A percentile compares a stretch with the other conserved stretches of the same genome.
phyloP scores from a whole-genome alignment of 2,329 filamentous ascomycete species.

The Aspergillus transmontanensis region DNA sequence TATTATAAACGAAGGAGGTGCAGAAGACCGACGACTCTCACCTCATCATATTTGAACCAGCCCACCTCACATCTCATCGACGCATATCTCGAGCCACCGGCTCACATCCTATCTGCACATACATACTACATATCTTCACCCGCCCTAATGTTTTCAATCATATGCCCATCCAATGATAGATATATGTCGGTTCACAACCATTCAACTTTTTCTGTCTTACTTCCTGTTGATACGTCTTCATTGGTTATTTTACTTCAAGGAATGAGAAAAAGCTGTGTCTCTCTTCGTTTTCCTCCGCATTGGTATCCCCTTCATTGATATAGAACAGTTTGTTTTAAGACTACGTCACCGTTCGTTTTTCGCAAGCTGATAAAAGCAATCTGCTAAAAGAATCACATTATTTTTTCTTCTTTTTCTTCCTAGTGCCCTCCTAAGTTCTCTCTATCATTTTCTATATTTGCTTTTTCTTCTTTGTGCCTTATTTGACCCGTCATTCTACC shows the following conservation, averaged over 20 bases:
- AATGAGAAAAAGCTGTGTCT: conserved; percentile 22
- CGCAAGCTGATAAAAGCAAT: background rate
- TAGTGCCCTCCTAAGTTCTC: background rate
- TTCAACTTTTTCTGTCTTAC: conserved; percentile 22
- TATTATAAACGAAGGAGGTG: conserved; percentile 6
- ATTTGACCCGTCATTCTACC: conserved; percentile 13
- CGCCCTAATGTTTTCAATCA: conserved; percentile 25
- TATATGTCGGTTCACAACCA: conserved; percentile 31
- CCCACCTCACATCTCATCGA: background rate
- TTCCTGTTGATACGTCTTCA: conserved; percentile 25
- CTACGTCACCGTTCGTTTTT: background rate
- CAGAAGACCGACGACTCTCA: conserved; percentile 2
- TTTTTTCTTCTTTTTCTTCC: conserved; percentile 16
- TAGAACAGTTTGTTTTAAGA: background rate
- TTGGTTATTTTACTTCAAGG: conserved; percentile 15
- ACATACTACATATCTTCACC: conserved; percentile 31
- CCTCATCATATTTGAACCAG: background rate
- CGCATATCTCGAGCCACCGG: background rate
- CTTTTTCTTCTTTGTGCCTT: background rate
- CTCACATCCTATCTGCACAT: conserved; percentile 15
- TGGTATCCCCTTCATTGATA: background rate
- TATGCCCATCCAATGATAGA: conserved; percentile 27
- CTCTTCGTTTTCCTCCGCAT: conserved; percentile 5
- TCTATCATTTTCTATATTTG: background rate
- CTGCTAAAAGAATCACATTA: background rate